Conservation (phyloP, 2,329 filamentous ascomycete species). For the Hymenoscyphus fraxineus region DNA sequence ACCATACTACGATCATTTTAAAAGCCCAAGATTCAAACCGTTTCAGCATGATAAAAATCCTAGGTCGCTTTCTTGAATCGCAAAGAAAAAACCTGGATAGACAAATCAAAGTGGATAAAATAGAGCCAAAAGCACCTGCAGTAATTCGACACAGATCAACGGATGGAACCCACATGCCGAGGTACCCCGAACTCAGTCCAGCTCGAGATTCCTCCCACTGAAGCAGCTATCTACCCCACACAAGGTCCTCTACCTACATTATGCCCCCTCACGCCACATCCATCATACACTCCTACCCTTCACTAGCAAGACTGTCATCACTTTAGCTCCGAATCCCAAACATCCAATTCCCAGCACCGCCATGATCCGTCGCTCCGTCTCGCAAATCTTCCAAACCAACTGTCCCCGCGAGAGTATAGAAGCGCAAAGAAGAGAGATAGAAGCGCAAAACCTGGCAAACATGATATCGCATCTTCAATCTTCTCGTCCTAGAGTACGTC, state of each 20-base stretch:
- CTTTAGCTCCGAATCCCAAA: background rate
- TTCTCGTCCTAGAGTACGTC: slow-evolving; percentile 1
- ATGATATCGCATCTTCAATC: background rate
- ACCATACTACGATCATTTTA: too few relatives aligned
- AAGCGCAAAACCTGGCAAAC: background rate
- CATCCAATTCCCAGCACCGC: background rate
- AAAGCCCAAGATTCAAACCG: too few relatives aligned
- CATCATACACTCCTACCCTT: background rate
- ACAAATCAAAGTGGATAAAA: background rate
- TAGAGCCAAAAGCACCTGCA: background rate
- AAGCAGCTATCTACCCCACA: background rate
- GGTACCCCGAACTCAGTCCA: background rate
- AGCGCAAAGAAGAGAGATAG: background rate
- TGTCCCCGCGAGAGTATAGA: background rate
- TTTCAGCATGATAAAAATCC: too few relatives aligned
- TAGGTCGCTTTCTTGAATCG: too few relatives aligned
- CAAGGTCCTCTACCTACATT: background rate
- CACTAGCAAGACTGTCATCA: background rate
- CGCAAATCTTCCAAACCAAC: slow-evolving; percentile 11
- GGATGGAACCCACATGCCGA: background rate
- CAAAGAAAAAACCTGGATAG: too few relatives aligned
- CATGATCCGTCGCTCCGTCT: slow-evolving; percentile 12
- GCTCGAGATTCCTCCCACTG: background rate
- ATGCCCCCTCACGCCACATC: background rate
- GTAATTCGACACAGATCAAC: background rate